These are phyloP conservation scores for Trichosporon faecale DNA, from an alignment of 1,284 basidiomycete species.

Conservation along the genomic window DNA sequence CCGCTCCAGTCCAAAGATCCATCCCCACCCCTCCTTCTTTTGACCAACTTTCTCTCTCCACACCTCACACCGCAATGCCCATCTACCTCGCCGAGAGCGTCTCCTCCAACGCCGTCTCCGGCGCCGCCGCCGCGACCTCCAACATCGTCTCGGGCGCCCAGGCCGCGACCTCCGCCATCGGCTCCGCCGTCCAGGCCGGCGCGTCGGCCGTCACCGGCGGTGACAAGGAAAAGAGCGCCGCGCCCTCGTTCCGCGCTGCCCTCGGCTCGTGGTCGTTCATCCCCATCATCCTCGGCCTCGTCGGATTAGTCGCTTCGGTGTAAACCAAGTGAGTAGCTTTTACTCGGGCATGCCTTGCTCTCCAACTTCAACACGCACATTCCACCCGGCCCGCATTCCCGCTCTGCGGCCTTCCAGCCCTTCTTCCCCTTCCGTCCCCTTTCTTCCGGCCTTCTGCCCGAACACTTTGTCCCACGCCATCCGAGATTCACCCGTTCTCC, in stretches of 20 bases:
- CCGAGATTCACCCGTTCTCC: not conserved
- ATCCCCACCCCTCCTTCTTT: not conserved
- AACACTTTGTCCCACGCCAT: not conserved
- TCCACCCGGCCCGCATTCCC: not conserved
- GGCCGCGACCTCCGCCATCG: not conserved
- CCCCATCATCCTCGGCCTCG: constrained; percentile 7
- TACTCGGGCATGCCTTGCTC: not conserved
- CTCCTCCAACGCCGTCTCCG: not conserved
- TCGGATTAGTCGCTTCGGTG: not conserved
- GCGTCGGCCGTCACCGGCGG: not conserved
- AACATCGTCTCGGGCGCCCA: not conserved
- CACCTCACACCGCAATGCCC: not conserved
- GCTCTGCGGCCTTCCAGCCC: not conserved
- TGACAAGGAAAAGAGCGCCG: not conserved
- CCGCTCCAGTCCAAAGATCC: not conserved
- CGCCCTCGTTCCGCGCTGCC: not conserved
- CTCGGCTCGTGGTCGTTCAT: constrained; percentile 8
- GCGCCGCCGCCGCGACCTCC: not conserved
- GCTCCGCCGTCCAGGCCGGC: not conserved
- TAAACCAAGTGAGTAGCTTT: not conserved
- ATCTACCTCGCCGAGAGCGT: constrained; percentile 2
- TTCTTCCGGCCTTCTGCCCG: not conserved
- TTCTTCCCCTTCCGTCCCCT: too few relatives aligned
- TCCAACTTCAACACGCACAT: not conserved
- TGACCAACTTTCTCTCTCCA: not conserved